A percentile compares a stretch with the other conserved stretches of the same genome.
phyloP scores from a whole-genome alignment of 352 stramenopile species.

The Phytophthora ohioensis region DNA sequence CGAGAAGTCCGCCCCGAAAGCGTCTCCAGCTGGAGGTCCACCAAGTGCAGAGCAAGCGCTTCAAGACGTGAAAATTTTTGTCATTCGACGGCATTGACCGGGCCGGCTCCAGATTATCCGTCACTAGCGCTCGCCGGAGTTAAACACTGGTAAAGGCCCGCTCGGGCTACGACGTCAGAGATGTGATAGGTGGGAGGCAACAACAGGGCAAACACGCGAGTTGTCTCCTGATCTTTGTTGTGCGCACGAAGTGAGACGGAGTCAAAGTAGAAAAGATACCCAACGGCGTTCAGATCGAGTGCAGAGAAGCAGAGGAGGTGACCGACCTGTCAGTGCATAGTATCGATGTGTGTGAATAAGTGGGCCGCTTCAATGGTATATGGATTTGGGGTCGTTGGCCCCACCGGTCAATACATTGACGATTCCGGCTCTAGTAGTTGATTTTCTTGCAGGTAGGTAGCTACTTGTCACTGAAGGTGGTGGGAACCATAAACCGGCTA shows the following conservation, averaged over 20 bases:
- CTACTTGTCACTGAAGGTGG: constrained; percentile 21
- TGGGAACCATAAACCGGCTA: constrained; percentile 26
- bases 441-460: constrained; percentile 20
- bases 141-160: constrained; percentile 32
- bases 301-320: constrained; percentile 24
- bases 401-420: constrained; percentile 11
- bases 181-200: constrained; percentile 33
- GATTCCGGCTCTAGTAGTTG: constrained; percentile 32
- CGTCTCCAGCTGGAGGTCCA: constrained; percentile 13
- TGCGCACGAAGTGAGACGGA: constrained; percentile 27
- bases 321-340: constrained; percentile 41
- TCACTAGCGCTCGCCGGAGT: constrained; percentile 12
- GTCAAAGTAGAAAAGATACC: constrained; percentile 32
- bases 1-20: constrained; percentile 27
- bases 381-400: constrained; percentile 3
- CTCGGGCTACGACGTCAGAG: constrained; percentile 22
- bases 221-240: constrained; percentile 21
- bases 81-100: constrained; percentile 45
- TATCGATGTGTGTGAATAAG: constrained; percentile 25
- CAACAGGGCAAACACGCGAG: constrained; percentile 32
- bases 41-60: constrained; percentile 44
- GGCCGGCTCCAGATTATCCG: constrained; percentile 14
- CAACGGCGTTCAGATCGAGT: constrained; percentile 18
- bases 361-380: constrained; percentile 24
- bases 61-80: constrained; percentile 80